Evolutionary conservation across 805 yeast species (phyloP).

Genomic region (Kregervanrija pseudodelftensis): DNA sequence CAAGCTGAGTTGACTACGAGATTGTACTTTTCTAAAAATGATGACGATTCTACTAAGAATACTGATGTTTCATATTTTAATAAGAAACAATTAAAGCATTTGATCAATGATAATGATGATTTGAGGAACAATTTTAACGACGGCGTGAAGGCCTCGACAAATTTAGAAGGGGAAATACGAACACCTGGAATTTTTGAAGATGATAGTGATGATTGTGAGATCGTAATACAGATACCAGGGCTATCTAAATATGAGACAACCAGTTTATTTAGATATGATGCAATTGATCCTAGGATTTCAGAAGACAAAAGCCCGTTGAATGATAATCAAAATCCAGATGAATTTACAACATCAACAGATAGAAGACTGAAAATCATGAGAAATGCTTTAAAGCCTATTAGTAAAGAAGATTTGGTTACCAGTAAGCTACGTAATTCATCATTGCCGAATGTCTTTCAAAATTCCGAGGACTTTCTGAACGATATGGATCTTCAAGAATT

Average conservation of each 20-base stretch:
- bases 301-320: neutral
- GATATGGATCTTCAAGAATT: conserved; percentile 24
- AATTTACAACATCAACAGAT: conserved; percentile 13
- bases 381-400: conserved; percentile 21
- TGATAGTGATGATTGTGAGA: conserved; percentile 4
- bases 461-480: conserved; percentile 20
- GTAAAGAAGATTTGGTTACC: conserved; percentile 18
- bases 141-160: neutral
- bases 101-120: neutral
- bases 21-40: conserved; percentile 21
- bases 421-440: conserved; percentile 18
- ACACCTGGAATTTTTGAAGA: neutral
- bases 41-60: conserved; percentile 1
- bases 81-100: neutral
- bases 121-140: neutral
- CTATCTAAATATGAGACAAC: conserved; percentile 16
- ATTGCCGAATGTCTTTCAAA: conserved; percentile 22
- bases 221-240: conserved; percentile 19
- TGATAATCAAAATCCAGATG: conserved; percentile 3
- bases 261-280: conserved; percentile 3
- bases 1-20: conserved; percentile 30
- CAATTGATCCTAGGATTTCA: neutral
- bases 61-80: neutral
- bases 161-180: neutral
- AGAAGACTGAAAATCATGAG: conserved; percentile 20